Evolutionary conservation across 441 rosid genomes (phyloP).

Genomic region (Aquilaria agallochum): DNA sequence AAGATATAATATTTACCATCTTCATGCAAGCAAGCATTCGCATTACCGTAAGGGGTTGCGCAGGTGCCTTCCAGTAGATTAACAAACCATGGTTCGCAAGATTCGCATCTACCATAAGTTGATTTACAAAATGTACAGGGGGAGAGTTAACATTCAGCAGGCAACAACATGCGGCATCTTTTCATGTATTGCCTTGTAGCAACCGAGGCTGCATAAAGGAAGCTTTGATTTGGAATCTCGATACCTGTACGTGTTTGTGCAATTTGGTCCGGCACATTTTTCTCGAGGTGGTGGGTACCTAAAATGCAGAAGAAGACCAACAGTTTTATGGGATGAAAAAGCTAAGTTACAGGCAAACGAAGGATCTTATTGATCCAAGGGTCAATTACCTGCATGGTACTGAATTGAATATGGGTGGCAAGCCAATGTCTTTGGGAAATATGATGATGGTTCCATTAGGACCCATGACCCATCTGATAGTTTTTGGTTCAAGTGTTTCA

Average conservation of each 20-base stretch:
- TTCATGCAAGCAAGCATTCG: too few species aligned
- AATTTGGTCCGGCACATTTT: conserved; percentile 62
- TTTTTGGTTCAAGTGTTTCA: conserved; percentile 37
- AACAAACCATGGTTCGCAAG: too few species aligned
- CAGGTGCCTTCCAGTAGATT: too few species aligned
- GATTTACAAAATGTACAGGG: conserved; percentile 1
- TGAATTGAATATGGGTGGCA: conserved; percentile 51
- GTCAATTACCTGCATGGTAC: conserved; percentile 27
- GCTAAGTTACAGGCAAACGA: background rate
- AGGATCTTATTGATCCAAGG: background rate
- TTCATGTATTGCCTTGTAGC: conserved; percentile 56
- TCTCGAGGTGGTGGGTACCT: conserved; percentile 75
- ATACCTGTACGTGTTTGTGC: conserved; percentile 62
- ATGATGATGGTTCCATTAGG: conserved; percentile 51
- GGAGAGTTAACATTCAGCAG: conserved; percentile 13
- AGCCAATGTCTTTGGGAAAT: conserved; percentile 62
- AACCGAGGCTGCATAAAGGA: conserved; percentile 63
- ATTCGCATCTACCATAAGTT: background rate
- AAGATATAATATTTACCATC: too few species aligned
- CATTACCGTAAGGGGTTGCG: too few species aligned
- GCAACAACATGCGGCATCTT: conserved; percentile 25
- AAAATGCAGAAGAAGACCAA: conserved; percentile 7
- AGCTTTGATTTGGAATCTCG: conserved; percentile 69
- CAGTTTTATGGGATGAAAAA: background rate
- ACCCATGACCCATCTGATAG: conserved; percentile 52